Base-by-base conservation (phyloP, 176 grass and related monocot species). In the Oryza australiensis region DNA sequence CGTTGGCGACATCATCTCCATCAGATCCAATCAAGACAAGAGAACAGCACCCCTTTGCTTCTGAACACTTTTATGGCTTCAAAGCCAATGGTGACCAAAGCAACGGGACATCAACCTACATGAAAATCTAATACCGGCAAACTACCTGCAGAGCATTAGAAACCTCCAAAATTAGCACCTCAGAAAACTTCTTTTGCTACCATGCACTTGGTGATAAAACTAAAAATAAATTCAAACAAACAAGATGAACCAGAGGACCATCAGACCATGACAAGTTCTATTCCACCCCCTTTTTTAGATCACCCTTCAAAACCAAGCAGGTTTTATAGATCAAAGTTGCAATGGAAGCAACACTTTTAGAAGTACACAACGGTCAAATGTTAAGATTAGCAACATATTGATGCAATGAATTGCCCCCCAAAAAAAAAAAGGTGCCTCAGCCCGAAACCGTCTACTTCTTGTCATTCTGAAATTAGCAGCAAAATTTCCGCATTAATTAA, bases 1-100 rank as follows among this genome's bases (percentile, higher is more conserved):
- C 22, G 82, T 90, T 16, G 83, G 87, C 15, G 92, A 86, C 85
- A 90, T 62, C 66, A 70, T 77, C 2, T 87, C 92, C 94, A 94
- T 97, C 62, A 7, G 64, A 45, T 24, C 30, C 65, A 82, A 49
- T 41, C 15, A 85, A 82, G 82, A 24, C 26, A 72, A 23, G 64
- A 76, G 41, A 65, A 57, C 9, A 64, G 26, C 64, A 70, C 42
- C 35, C 55, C 42, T 80, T 77, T 9, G 83, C 23, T 76, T 12
- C 53, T 75, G 41, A 26, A 37, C 85, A 59, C 82, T 57, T 55
- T 1, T 33, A 37, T 13, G 64, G 74, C 78, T 45, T 76, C 42
- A 82, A 78, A 63, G 51, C 85, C 40, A 27, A 11, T 7, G 34
- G 85, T 75, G 34, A 89, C 27, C 41, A 76, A 32, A 83, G 29